These are phyloP conservation scores for Trichoderma sp. DNA, from an alignment of 2,329 filamentous ascomycete genomes.

Conservation along the genomic window DNA sequence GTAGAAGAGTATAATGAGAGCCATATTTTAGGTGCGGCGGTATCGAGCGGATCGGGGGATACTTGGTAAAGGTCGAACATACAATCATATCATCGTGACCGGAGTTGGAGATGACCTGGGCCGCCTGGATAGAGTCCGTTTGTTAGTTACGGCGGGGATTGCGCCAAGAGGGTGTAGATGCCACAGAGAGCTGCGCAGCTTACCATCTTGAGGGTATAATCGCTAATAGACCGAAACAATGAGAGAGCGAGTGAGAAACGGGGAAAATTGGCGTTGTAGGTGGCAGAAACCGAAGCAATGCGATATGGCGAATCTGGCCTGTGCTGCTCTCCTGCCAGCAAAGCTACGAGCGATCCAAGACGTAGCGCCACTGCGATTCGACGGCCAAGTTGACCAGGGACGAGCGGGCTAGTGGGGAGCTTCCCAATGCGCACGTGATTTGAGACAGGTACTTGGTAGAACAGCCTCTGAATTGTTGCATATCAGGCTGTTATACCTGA, in stretches of 20 bases:
- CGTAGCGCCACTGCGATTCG: constrained; percentile 13
- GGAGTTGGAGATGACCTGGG: constrained; percentile 52
- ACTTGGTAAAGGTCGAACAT: constrained; percentile 51
- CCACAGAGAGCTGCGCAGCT: constrained; percentile 13
- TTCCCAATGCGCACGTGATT: constrained; percentile 9
- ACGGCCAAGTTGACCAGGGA: constrained; percentile 3
- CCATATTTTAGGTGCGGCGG: background rate
- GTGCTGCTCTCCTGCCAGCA: constrained; percentile 25
- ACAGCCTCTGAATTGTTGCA: background rate
- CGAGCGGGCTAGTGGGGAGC: background rate
- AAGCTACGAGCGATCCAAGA: constrained; percentile 18
- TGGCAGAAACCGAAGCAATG: background rate
- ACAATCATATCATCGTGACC: constrained; percentile 99
- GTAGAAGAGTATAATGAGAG: background rate
- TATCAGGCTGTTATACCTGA: background rate
- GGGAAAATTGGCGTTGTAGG: background rate
- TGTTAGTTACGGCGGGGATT: constrained; percentile 35
- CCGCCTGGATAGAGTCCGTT: constrained; percentile 40
- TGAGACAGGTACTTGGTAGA: background rate
- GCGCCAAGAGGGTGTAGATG: background rate
- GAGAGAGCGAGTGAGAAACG: background rate
- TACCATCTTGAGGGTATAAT: constrained; percentile 30
- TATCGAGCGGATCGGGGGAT: background rate
- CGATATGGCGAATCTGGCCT: constrained; percentile 25
- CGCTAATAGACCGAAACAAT: background rate